Conservation (phyloP, 225 moss, liverwort and hornwort species). For the Asterella californica region DNA sequence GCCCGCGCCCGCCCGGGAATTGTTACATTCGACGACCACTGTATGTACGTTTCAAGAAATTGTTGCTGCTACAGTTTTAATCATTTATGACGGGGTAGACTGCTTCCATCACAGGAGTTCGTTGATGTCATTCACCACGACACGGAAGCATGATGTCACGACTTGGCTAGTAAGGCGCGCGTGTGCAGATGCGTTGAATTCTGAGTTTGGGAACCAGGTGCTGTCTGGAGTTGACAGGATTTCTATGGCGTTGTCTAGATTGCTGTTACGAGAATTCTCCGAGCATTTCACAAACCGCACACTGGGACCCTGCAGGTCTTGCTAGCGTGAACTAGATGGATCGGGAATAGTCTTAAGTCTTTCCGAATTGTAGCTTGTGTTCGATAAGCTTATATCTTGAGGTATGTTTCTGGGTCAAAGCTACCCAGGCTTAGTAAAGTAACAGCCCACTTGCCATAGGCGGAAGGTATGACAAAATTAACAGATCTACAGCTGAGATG, state of each 20-base stretch:
- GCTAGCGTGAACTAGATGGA: background rate
- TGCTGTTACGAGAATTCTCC: background rate
- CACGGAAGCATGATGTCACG: background rate
- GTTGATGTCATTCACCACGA: background rate
- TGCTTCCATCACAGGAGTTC: background rate
- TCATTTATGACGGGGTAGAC: background rate
- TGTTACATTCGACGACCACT: background rate
- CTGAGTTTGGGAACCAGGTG: background rate
- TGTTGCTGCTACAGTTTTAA: background rate
- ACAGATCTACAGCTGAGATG: background rate
- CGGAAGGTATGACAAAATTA: background rate
- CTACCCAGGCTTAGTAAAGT: background rate
- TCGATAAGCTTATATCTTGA: background rate
- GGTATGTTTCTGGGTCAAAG: background rate
- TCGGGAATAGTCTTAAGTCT: background rate
- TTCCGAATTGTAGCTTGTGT: background rate
- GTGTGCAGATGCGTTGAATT: background rate
- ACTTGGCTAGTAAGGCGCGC: background rate
- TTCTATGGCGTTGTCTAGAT: background rate
- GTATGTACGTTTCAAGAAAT: background rate
- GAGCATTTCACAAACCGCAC: background rate
- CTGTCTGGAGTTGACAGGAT: background rate
- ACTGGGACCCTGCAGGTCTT: background rate
- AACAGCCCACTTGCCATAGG: background rate
- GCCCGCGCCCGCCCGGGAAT: background rate